Conservation (phyloP, 2,329 filamentous ascomycete genomes). For the Epichloe festucae region DNA sequence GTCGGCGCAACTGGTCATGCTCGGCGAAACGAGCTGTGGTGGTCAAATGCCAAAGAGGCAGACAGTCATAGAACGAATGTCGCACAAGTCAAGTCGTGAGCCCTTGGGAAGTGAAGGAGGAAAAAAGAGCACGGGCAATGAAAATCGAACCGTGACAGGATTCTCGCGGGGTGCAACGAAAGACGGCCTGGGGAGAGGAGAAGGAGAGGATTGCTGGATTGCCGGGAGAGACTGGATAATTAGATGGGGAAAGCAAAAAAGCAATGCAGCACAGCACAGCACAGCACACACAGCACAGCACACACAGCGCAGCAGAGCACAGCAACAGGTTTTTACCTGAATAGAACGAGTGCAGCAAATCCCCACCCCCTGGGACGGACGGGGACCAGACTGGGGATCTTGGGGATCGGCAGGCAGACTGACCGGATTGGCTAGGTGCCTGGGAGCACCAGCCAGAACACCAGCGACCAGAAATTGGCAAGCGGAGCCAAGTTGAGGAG, state of each 20-base stretch:
- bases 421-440: too few species aligned
- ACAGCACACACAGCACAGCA: not conserved
- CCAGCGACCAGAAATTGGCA: conserved; percentile 1
- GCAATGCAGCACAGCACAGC: not conserved
- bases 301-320: not conserved
- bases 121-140: not conserved
- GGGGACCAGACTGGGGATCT: not conserved
- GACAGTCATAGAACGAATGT: not conserved
- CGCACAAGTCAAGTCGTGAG: not conserved
- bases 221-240: too few species aligned
- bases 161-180: too few species aligned
- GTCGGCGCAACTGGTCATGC: conserved; percentile 1
- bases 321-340: not conserved
- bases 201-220: too few species aligned
- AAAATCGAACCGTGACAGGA: too few species aligned
- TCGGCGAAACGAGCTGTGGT: conserved; percentile 1
- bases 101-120: not conserved
- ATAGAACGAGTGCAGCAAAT: too few species aligned
- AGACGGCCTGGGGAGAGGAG: not conserved
- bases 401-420: not conserved
- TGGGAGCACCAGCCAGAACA: not conserved
- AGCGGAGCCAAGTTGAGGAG: not conserved
- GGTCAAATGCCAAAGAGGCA: not conserved
- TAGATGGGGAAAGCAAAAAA: too few species aligned
- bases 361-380: not conserved